These are phyloP conservation scores for Psidium friedrichsthalianum DNA, from an alignment of 345 rosid species.

Conservation along the genomic window DNA sequence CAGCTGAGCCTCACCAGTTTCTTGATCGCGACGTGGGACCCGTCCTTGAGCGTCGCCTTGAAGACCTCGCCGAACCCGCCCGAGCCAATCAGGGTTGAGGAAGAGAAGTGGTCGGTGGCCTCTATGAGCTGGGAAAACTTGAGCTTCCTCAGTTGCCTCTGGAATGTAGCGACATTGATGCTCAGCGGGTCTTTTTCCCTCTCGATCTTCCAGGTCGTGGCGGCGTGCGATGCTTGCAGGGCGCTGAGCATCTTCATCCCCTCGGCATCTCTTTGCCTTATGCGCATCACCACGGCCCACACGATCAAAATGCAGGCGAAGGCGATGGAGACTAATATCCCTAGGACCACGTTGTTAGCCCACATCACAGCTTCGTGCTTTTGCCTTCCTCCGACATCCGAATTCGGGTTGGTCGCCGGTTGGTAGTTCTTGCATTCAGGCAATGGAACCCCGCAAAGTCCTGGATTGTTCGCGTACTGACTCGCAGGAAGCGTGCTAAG, in stretches of 20 bases:
- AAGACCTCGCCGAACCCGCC: slow-evolving; percentile 97
- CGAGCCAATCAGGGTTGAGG: slow-evolving; percentile 68
- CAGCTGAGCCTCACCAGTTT: slow-evolving; percentile 79
- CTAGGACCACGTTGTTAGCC: slow-evolving; percentile 78
- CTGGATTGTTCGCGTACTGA: slow-evolving; percentile 73
- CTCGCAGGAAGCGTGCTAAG: slow-evolving; percentile 86
- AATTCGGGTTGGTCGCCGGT: slow-evolving; percentile 14
- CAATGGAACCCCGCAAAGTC: slow-evolving; percentile 91
- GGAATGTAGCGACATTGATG: slow-evolving; percentile 92
- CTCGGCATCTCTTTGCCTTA: slow-evolving; percentile 65
- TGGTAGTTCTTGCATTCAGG: slow-evolving; percentile 64
- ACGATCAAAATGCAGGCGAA: slow-evolving; percentile 69
- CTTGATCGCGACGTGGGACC: slow-evolving; percentile 90
- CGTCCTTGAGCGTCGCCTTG: slow-evolving; percentile 87
- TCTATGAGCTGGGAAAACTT: slow-evolving; percentile 93
- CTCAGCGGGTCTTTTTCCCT: slow-evolving; percentile 92
- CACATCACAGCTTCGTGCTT: slow-evolving; percentile 33
- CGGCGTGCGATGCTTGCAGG: slow-evolving; percentile 76
- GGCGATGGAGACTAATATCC: slow-evolving; percentile 72
- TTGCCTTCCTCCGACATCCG: slow-evolving; percentile 18
- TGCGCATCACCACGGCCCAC: slow-evolving; percentile 81
- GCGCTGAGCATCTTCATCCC: slow-evolving; percentile 74
- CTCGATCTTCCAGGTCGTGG: slow-evolving; percentile 95
- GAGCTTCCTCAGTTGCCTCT: slow-evolving; percentile 69
- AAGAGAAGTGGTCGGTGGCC: slow-evolving; percentile 89